Evolutionary conservation across 345 rosid genomes (phyloP).

Genomic region (Populus alba): DNA sequence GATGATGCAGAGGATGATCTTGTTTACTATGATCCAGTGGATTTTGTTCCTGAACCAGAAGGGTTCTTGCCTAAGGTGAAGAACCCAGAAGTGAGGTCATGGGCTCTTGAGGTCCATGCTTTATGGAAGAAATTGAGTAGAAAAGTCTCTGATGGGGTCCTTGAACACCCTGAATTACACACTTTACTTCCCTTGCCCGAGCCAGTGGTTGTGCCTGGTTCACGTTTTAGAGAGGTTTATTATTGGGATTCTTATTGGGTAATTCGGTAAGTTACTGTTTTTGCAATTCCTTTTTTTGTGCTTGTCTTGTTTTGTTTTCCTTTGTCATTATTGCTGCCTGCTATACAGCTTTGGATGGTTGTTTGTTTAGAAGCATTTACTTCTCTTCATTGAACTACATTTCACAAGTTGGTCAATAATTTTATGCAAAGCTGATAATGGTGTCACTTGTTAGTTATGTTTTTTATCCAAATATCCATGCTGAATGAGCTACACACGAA

Average conservation of each 20-base stretch:
- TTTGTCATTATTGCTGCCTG: background rate
- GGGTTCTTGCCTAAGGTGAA: constrained; percentile 70
- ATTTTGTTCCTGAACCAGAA: constrained; percentile 58
- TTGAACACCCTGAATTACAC: constrained; percentile 52
- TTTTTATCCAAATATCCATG: too few relatives aligned
- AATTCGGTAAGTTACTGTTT: constrained; percentile 48
- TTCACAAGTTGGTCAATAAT: too few relatives aligned
- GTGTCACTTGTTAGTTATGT: too few relatives aligned
- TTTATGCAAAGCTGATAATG: too few relatives aligned
- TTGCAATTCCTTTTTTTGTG: background rate
- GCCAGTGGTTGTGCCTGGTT: constrained; percentile 69
- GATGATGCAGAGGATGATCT: constrained; percentile 57
- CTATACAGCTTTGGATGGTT: background rate
- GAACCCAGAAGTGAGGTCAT: constrained; percentile 54
- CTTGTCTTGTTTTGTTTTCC: background rate
- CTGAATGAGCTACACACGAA: too few relatives aligned
- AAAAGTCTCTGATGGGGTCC: constrained; percentile 51
- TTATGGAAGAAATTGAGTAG: constrained; percentile 75
- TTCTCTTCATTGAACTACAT: too few relatives aligned
- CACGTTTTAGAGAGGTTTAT: constrained; percentile 82
- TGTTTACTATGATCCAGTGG: constrained; percentile 47
- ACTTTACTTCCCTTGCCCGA: constrained; percentile 77
- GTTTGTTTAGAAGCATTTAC: too few relatives aligned
- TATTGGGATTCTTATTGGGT: constrained; percentile 99
- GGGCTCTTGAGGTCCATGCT: constrained; percentile 83